These are phyloP conservation scores for Artemisia argyi DNA, from an alignment of 129 eudicot genomes.

Conservation along the genomic window DNA sequence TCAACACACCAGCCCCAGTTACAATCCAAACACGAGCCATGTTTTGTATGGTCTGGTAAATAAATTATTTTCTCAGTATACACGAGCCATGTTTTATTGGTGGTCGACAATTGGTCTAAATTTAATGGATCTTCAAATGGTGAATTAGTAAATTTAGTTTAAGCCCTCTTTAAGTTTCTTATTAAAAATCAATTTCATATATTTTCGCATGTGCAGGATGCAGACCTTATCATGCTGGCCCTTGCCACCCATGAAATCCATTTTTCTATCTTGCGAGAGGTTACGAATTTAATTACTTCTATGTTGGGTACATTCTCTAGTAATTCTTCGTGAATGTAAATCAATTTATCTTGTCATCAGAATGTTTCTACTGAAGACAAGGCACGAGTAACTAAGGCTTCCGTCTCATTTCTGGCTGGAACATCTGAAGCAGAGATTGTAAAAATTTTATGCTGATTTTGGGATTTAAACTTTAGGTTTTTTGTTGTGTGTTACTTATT, in stretches of 20 bases:
- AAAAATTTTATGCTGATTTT: background rate
- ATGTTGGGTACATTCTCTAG: background rate
- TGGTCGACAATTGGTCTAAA: no score
- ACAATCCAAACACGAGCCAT: conserved; percentile 52
- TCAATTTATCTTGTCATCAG: conserved; percentile 28
- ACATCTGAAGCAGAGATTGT: background rate
- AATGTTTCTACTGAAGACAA: conserved; percentile 25
- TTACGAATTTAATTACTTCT: conserved; percentile 12
- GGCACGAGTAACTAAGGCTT: background rate
- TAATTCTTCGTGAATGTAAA: background rate
- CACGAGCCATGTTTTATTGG: no score
- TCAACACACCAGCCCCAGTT: conserved; percentile 41
- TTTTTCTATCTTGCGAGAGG: conserved; percentile 73
- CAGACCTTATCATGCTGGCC: conserved; percentile 62
- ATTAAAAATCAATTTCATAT: no score
- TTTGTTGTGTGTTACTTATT: background rate
- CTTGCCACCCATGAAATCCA: conserved; percentile 63
- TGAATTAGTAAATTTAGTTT: no score
- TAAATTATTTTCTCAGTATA: background rate
- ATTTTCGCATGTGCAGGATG: conserved; percentile 43
- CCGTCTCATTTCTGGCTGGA: background rate
- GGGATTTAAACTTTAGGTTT: background rate
- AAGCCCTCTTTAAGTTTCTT: background rate
- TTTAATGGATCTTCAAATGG: no score
- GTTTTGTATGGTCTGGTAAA: conserved; percentile 71